These are phyloP conservation scores for Solanum bukasovii DNA, from an alignment of 257 asterid species.

Conservation along the genomic window DNA sequence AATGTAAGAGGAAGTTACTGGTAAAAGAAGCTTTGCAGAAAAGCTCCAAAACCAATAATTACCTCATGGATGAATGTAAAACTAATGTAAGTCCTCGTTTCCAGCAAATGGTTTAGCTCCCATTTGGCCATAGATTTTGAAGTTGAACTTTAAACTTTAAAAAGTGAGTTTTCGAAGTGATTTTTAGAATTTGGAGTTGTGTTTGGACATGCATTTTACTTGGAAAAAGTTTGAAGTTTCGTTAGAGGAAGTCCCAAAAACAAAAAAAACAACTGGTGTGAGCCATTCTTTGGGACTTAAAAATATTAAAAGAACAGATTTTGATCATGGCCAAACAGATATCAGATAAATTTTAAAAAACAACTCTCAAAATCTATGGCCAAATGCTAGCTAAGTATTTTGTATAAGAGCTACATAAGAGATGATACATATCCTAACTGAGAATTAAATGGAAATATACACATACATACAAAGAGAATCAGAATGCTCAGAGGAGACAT, in stretches of 20 bases:
- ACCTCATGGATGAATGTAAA: background rate
- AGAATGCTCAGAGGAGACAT: background rate
- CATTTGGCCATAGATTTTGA: background rate
- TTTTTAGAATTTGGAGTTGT: background rate
- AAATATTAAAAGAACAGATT: background rate
- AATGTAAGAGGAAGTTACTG: background rate
- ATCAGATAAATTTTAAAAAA: background rate
- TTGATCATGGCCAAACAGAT: background rate
- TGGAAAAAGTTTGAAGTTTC: background rate
- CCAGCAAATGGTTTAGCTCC: background rate
- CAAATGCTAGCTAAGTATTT: background rate
- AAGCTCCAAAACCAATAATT: background rate
- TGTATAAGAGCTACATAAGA: background rate
- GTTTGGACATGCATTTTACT: background rate
- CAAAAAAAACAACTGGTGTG: background rate
- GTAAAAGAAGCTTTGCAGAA: background rate
- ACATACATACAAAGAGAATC: background rate
- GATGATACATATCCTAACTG: background rate
- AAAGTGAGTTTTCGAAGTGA: background rate
- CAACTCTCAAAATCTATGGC: background rate
- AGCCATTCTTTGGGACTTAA: background rate
- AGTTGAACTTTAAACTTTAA: background rate
- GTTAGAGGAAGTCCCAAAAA: background rate
- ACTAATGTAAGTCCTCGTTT: background rate
- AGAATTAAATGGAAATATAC: background rate